Conservation (phyloP, 2,329 filamentous ascomycete species). For the Pleomassaria siparia region DNA sequence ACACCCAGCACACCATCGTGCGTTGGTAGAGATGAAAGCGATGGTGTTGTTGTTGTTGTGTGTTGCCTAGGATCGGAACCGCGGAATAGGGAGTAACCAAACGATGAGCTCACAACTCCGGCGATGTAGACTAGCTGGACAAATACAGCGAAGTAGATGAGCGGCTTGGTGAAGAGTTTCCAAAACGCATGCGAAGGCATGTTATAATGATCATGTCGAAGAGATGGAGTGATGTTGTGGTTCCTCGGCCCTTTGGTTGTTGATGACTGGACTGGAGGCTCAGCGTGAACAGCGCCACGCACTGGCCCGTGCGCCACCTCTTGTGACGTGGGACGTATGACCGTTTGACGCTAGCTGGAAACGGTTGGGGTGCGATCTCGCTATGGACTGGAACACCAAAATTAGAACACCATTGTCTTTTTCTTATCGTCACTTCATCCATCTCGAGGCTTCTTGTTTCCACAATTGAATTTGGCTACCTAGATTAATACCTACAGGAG, state of each 20-base stretch:
- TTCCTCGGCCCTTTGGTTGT: no score
- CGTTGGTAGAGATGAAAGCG: not conserved
- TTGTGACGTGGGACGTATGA: not conserved
- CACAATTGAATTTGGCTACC: no score
- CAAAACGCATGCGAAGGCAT: slow-evolving; percentile 9
- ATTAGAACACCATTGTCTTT: no score
- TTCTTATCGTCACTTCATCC: no score
- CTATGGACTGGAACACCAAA: no score
- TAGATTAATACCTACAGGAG: no score
- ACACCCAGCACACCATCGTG: not conserved
- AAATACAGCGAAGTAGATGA: slow-evolving; percentile 1
- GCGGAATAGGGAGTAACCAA: not conserved
- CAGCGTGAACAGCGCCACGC: not conserved
- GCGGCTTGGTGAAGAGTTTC: slow-evolving; percentile 3
- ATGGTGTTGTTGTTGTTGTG: no score
- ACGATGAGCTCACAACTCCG: slow-evolving; percentile 4
- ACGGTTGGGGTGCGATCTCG: no score
- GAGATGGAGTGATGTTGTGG: not conserved
- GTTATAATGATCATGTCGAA: slow-evolving; percentile 9
- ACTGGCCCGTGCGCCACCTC: not conserved
- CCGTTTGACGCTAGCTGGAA: not conserved
- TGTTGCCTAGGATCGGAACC: slow-evolving; percentile 4
- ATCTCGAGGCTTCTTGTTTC: no score
- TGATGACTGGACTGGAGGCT: no score
- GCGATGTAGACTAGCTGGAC: not conserved